Conservation (phyloP, 805 yeast genomes). For the Blastobotrys mokoenaii region DNA sequence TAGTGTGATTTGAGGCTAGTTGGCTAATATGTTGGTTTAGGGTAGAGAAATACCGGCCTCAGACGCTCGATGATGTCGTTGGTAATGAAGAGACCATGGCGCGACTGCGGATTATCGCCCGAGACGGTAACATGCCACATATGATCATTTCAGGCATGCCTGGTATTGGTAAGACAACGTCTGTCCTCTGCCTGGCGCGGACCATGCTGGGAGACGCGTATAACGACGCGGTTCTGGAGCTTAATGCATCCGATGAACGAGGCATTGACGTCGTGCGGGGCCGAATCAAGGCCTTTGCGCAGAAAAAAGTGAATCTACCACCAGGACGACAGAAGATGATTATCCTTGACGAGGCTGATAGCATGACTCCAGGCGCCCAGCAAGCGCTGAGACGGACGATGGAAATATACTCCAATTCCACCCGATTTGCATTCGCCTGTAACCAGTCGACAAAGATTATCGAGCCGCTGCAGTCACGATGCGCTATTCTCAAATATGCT, state of each 20-base stretch:
- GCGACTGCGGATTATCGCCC: conserved; percentile 72
- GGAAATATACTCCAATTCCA: conserved; percentile 93
- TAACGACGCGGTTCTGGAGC: conserved; percentile 77
- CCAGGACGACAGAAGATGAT: conserved; percentile 87
- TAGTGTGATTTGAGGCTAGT: neutral
- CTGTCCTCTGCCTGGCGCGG: conserved; percentile 80
- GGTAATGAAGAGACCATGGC: conserved; percentile 90
- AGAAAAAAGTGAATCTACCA: conserved; percentile 80
- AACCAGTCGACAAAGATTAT: conserved; percentile 90
- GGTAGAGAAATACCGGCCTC: conserved; percentile 97
- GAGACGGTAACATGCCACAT: conserved; percentile 96
- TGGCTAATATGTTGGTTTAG: conserved; percentile 21
- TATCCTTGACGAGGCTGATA: conserved; percentile 91
- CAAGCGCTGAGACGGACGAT: conserved; percentile 89
- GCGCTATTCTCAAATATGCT: conserved; percentile 85
- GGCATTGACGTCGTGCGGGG: conserved; percentile 96
- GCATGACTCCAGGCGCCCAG: conserved; percentile 96
- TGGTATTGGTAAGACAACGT: conserved; percentile 96
- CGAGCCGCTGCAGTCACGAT: conserved; percentile 92
- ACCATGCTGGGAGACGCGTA: conserved; percentile 70
- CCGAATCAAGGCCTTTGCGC: conserved; percentile 92
- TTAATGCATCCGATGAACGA: conserved; percentile 95
- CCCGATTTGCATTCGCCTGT: conserved; percentile 98
- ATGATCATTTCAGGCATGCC: conserved; percentile 89
- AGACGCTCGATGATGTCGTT: conserved; percentile 69